Evolutionary conservation across 176 grass and related monocot species (phyloP).

Genomic region (Bonia amplexicaulis): DNA sequence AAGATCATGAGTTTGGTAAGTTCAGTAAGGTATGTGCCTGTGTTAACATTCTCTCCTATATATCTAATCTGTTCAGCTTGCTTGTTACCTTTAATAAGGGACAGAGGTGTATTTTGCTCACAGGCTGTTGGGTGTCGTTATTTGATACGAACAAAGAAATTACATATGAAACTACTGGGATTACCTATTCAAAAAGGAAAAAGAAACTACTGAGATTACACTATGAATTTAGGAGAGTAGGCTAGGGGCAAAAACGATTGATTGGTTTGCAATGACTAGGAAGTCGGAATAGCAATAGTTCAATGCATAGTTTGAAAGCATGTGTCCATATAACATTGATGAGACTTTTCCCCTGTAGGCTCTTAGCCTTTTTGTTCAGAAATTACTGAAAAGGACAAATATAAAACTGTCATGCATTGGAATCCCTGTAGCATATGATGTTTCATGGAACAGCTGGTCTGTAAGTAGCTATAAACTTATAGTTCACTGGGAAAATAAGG

Average conservation of each 20-base stretch:
- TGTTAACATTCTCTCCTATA: conserved; percentile 11
- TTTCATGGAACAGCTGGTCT: background rate
- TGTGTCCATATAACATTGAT: too few species aligned
- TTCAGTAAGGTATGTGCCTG: conserved; percentile 51
- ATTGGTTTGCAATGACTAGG: too few species aligned
- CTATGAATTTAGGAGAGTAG: too few species aligned
- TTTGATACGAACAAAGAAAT: background rate
- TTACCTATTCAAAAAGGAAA: background rate
- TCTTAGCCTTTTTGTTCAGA: too few species aligned
- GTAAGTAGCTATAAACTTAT: background rate
- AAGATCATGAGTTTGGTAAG: conserved; percentile 55
- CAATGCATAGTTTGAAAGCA: too few species aligned
- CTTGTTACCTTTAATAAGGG: background rate
- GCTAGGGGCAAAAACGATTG: too few species aligned
- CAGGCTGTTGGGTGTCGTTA: background rate
- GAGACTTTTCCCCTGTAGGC: too few species aligned
- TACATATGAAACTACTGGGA: background rate
- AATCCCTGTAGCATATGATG: background rate
- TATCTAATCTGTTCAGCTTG: background rate
- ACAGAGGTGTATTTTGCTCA: background rate
- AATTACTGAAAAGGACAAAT: background rate
- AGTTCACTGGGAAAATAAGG: background rate
- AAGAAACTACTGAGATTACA: too few species aligned
- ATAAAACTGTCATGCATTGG: background rate
- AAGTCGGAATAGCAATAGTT: too few species aligned